Evolutionary conservation across 2,329 filamentous ascomycete species (phyloP).

Genomic region (Penicillium concentricum): DNA sequence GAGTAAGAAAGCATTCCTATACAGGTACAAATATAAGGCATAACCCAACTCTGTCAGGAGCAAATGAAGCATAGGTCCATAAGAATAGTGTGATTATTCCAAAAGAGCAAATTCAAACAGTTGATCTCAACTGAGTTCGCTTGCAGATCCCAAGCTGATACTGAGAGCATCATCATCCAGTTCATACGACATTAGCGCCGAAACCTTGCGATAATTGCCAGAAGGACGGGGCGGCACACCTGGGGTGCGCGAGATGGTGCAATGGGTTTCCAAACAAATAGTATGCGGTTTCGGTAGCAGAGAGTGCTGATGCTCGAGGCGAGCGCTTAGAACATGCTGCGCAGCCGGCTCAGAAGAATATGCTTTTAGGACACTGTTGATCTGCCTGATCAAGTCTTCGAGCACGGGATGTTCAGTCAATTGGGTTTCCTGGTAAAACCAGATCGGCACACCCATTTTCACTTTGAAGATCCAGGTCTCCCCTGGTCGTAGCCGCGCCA

Average conservation of each 20-base stretch:
- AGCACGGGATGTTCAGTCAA: conserved; percentile 12
- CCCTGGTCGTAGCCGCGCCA: conserved; percentile 28
- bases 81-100: neutral
- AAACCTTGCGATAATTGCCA: neutral
- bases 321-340: conserved; percentile 28
- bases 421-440: conserved; percentile 3
- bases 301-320: conserved; percentile 34
- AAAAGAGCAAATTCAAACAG: neutral
- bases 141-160: conserved; percentile 7
- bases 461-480: conserved; percentile 33
- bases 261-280: conserved; percentile 24
- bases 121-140: conserved; percentile 3
- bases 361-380: conserved; percentile 29
- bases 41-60: neutral
- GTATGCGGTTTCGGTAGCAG: conserved; percentile 24
- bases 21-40: neutral
- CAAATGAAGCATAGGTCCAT: neutral
- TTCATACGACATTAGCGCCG: conserved; percentile 1
- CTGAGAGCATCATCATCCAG: conserved; percentile 9
- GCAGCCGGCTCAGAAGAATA: conserved; percentile 12
- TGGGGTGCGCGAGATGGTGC: conserved; percentile 19
- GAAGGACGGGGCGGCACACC: neutral
- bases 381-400: conserved; percentile 28
- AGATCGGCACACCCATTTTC: conserved; percentile 22
- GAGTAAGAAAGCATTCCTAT: neutral